These are phyloP conservation scores for Raddia guianensis DNA, from an alignment of 176 grass and related monocot genomes.

Conservation along the genomic window DNA sequence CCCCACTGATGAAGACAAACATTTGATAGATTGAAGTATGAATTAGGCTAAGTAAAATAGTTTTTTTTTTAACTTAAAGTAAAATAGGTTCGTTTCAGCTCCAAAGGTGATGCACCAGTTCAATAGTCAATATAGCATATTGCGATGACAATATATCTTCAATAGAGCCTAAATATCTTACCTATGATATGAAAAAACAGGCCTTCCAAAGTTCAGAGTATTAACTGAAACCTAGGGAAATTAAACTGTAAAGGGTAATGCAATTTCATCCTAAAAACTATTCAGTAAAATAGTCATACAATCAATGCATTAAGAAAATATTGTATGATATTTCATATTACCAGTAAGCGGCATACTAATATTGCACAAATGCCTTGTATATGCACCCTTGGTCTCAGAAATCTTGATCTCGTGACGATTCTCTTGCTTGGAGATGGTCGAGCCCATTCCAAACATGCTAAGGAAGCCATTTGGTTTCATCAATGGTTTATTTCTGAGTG, in stretches of 20 bases:
- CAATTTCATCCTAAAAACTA: not conserved
- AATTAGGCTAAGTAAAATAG: not conserved
- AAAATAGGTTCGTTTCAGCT: not conserved
- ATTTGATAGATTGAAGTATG: not conserved
- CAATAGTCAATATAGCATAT: not conserved
- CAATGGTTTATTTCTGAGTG: slow-evolving; percentile 26
- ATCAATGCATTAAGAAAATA: not conserved
- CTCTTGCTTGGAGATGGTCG: slow-evolving; percentile 42
- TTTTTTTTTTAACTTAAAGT: not conserved
- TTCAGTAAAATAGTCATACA: not conserved
- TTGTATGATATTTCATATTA: slow-evolving; percentile 44
- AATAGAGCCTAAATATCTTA: not conserved
- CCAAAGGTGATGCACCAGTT: not conserved
- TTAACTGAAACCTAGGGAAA: slow-evolving; percentile 18
- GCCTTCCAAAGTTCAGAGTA: not conserved
- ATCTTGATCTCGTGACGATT: slow-evolving; percentile 53
- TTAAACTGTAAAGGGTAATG: not conserved
- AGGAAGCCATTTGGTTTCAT: slow-evolving; percentile 51
- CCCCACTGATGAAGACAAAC: not conserved
- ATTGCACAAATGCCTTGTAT: slow-evolving; percentile 60
- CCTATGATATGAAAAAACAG: not conserved
- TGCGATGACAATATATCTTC: not conserved
- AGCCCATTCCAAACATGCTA: slow-evolving; percentile 43
- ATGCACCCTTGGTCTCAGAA: slow-evolving; percentile 56
- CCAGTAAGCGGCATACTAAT: slow-evolving; percentile 72